Evolutionary conservation across 192 early-diverging fungal species (phyloP), one percentile per base, ranked within the genome.

Genomic region (Oehlia diaphana): DNA sequence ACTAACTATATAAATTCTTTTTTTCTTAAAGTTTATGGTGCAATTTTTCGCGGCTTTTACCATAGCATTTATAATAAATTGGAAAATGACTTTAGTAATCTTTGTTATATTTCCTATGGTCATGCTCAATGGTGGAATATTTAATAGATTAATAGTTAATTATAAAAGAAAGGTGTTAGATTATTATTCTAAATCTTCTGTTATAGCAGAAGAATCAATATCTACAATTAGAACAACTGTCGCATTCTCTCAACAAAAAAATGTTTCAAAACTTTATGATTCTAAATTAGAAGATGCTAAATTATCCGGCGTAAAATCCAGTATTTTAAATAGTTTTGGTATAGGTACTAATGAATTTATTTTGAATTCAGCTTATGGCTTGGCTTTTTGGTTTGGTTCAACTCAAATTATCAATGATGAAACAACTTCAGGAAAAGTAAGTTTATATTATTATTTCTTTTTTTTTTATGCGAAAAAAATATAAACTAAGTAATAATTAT

Each of bases 161-260:
- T 87, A 84, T 74, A 83, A 84, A 7, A 72, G 72, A 69, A 85
- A 87, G 78, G 86, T 86, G 64, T 88, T 89, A 81, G 84, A 88
- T 73, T 91, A 92, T 2, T 95, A 94, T 81, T 90, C 90, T 75
- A 76, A 83, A 9, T 88, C 92, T 5, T 88, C 86, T 62, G 89
- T 92, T 82, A 87, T 92, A 7, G 94, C 95, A 2, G 92, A 92
- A 72, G 97, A 99, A 81, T 87, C 92, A 44, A 92, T 99, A 78
- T 84, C 89, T 79, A 91, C 90, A 79, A 94, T 99, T 81, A 88
- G 92, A 53, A 99, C 96, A 0, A 93, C 97, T 4, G 89, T 91
- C 26, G 91, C 92, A 49, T 90, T 95, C 79, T 94, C 83, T 58
- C 90, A 82, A 82, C 89, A 86, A 82, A 83, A 84, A 77, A 81